A percentile compares a stretch with the other conserved stretches of the same genome.
These are phyloP conservation scores for Aspergillus amoenus DNA, from an alignment of 2,329 filamentous ascomycete genomes.

Conservation along the genomic window DNA sequence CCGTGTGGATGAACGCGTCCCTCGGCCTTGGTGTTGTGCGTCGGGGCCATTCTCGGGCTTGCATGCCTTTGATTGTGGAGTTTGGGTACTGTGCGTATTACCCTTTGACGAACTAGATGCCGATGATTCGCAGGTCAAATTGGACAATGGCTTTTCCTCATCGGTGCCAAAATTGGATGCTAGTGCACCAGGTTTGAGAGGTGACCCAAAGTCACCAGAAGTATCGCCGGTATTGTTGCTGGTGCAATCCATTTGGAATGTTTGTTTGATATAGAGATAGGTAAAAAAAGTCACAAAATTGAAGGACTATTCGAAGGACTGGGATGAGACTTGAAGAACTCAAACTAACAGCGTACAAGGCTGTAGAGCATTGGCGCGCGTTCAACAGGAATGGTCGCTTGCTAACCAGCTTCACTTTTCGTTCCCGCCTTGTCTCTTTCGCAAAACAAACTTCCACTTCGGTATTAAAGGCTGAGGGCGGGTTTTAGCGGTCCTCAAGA, in stretches of 20 bases:
- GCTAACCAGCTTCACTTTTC: background rate
- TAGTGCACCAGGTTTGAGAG: background rate
- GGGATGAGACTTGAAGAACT: background rate
- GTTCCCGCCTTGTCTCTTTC: background rate
- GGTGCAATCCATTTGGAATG: background rate
- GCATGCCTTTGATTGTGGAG: constrained; percentile 17
- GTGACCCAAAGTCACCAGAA: background rate
- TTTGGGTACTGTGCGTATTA: constrained; percentile 10
- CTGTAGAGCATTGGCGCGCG: background rate
- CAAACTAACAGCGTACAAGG: background rate
- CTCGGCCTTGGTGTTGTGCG: constrained; percentile 35
- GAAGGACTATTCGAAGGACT: background rate
- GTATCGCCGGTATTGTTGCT: constrained; percentile 1
- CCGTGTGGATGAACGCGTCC: constrained; percentile 35
- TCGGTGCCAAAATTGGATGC: constrained; percentile 8
- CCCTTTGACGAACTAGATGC: constrained; percentile 16
- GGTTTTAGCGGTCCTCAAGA: background rate
- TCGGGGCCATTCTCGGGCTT: constrained; percentile 26
- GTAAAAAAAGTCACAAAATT: background rate
- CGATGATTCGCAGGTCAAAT: constrained; percentile 18
- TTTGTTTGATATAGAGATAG: background rate
- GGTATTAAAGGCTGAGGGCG: background rate
- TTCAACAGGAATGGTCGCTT: background rate
- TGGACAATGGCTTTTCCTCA: constrained; percentile 17
- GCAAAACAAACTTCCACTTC: background rate